phyloP scores from a whole-genome alignment of 2,329 filamentous ascomycete genomes.

The Xylariaceae sp. region DNA sequence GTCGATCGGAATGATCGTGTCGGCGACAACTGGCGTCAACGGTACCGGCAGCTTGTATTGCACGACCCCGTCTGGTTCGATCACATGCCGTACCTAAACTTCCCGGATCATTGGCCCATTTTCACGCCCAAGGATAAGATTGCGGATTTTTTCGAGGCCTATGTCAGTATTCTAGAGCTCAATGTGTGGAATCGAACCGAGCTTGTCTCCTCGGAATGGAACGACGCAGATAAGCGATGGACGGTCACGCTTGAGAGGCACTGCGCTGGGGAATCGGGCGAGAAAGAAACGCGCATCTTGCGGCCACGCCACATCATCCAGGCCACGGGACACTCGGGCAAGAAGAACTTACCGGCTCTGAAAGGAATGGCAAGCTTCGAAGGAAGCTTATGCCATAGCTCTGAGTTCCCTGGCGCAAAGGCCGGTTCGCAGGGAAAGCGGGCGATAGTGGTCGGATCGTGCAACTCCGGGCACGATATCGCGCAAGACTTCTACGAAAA shows the following conservation, averaged over 20 bases:
- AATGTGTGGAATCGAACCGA: slow-evolving; percentile 59
- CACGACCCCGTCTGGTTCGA: slow-evolving; percentile 62
- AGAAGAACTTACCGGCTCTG: slow-evolving; percentile 58
- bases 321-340: slow-evolving; percentile 66
- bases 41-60: slow-evolving; percentile 55
- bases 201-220: slow-evolving; percentile 44
- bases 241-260: slow-evolving; percentile 37
- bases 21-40: slow-evolving; percentile 58
- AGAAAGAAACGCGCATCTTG: slow-evolving; percentile 48
- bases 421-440: slow-evolving; percentile 42
- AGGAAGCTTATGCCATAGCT: slow-evolving; percentile 54
- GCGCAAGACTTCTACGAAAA: slow-evolving; percentile 56
- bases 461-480: slow-evolving; percentile 58
- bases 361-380: slow-evolving; percentile 52
- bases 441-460: slow-evolving; percentile 55
- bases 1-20: slow-evolving; percentile 50
- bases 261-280: slow-evolving; percentile 16
- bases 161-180: slow-evolving; percentile 59
- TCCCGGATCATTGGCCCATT: slow-evolving; percentile 59
- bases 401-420: slow-evolving; percentile 46
- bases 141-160: slow-evolving; percentile 61
- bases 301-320: slow-evolving; percentile 63
- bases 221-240: slow-evolving; percentile 49
- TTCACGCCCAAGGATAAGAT: slow-evolving; percentile 68
- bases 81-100: slow-evolving; percentile 58